Base-by-base conservation (phyloP, 1,139 yeast genomes). In the Lizanozyma gosingica region DNA sequence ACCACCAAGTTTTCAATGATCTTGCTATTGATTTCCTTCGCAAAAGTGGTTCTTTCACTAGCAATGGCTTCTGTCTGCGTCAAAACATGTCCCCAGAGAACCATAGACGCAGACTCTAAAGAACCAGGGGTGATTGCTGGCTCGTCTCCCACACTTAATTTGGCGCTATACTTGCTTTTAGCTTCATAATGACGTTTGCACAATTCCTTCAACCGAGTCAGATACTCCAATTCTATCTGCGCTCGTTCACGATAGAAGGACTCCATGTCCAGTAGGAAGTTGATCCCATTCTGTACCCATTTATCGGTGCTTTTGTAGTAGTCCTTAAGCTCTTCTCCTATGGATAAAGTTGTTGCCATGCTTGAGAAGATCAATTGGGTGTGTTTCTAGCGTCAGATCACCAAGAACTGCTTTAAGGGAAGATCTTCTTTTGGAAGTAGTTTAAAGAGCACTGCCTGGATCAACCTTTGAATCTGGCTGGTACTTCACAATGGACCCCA, bases 121-220 rank as follows among this genome's bases (percentile, higher is more conserved):
- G 97, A 88, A 0, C 99, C 98, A 0, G 98, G 97, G 0, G 99
- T 92, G 41, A 86, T 75, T 37, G 80, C 76, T 0, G 99, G 98
- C 18, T 77, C 76, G 47, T 87, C 95, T 18, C 99, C 99, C 4
- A 94, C 98, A 34, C 92, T 80, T 33, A 94, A 62, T 17, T 65
- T 61, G 0, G 94, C 76, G 18, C 87, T 71, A 11, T 71, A 60
- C 51, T 77, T 78, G 35, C 95, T 83, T 56, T 90, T 87, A 59
- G 78, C 83, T 43, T 81, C 84, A 53, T 86, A 80, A 50, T 79
- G 85, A 45, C 78, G 84, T 44, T 79, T 66, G 39, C 87, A 73
- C 47, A 94, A 63, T 8, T 74, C 74, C 44, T 76, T 71, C 40
- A 94, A 65, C 50, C 78, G 83, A 17, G 70, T 65, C 15, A 95